Conservation (phyloP, 257 asterid genomes). For the Scutellaria baicalensis region DNA sequence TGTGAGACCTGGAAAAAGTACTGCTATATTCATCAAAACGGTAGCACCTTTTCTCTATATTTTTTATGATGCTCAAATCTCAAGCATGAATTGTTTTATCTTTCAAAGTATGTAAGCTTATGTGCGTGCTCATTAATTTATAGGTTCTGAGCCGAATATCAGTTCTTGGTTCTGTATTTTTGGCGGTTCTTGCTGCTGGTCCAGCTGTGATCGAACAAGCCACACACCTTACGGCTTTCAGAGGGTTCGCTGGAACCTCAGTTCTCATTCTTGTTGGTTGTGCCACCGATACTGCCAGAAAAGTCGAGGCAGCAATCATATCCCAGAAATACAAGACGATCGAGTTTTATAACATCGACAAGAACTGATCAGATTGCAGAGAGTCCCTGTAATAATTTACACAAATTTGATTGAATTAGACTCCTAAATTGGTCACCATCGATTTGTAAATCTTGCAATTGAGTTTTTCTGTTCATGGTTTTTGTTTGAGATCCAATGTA, state of each 20-base stretch:
- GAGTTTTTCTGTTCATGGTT: neutral
- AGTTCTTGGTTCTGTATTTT: constrained; percentile 79
- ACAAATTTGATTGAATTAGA: neutral
- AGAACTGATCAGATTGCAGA: constrained; percentile 27
- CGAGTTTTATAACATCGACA: constrained; percentile 68
- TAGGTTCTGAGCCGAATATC: constrained; percentile 93
- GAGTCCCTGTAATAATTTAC: neutral
- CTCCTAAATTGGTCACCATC: neutral
- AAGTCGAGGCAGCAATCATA: constrained; percentile 89
- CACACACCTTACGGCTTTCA: constrained; percentile 88
- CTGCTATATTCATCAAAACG: constrained; percentile 76
- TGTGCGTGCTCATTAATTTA: neutral
- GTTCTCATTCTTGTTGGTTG: constrained; percentile 96
- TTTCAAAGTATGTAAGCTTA: neutral
- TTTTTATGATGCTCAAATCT: neutral
- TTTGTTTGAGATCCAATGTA: neutral
- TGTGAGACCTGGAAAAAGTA: constrained; percentile 93
- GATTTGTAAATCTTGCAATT: constrained; percentile 11
- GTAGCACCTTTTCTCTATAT: constrained; percentile 23
- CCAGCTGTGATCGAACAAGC: constrained; percentile 94
- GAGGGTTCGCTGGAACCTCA: constrained; percentile 94
- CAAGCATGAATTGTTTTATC: neutral
- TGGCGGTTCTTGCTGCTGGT: constrained; percentile 88
- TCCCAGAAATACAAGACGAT: constrained; percentile 93
- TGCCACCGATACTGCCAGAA: constrained; percentile 95